Conservation (phyloP, 2,329 filamentous ascomycete genomes). For the Ambrosiella xylebori region DNA sequence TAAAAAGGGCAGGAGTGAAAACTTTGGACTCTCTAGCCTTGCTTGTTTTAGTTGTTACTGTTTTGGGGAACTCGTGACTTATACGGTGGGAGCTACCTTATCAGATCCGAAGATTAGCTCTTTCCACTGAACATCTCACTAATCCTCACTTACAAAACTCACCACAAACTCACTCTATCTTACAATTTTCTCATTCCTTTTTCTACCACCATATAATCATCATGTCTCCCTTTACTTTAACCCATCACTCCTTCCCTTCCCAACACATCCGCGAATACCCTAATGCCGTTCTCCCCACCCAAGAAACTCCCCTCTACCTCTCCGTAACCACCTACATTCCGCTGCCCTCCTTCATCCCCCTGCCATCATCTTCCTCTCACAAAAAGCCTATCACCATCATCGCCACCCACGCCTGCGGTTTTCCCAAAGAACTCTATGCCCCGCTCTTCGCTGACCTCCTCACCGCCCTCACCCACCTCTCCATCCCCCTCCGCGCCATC, state of each 20-base stretch:
- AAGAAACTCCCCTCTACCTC: slow-evolving; percentile 58
- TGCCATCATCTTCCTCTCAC: slow-evolving; percentile 41
- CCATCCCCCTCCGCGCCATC: slow-evolving; percentile 59
- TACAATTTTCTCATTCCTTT: background rate
- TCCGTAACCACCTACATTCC: slow-evolving; percentile 82
- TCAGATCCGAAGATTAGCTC: no score
- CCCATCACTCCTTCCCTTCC: slow-evolving; percentile 37
- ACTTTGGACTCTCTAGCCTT: no score
- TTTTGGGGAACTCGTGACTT: no score
- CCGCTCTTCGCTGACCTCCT: slow-evolving; percentile 77
- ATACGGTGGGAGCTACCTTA: no score
- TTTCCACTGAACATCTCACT: no score
- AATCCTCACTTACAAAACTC: no score
- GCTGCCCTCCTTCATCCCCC: slow-evolving; percentile 52
- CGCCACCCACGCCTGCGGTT: slow-evolving; percentile 77
- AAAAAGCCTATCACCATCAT: slow-evolving; percentile 59
- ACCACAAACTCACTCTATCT: no score
- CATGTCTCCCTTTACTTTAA: slow-evolving; percentile 8
- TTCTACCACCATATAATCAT: background rate
- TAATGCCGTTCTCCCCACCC: slow-evolving; percentile 49
- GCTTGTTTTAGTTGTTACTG: no score
- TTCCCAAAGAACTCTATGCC: slow-evolving; percentile 89
- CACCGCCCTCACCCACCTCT: slow-evolving; percentile 31
- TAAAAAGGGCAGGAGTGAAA: no score
- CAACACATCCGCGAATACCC: slow-evolving; percentile 66